Base-by-base conservation (phyloP, 140 eudicot genomes). In the Cichorium intybus region DNA sequence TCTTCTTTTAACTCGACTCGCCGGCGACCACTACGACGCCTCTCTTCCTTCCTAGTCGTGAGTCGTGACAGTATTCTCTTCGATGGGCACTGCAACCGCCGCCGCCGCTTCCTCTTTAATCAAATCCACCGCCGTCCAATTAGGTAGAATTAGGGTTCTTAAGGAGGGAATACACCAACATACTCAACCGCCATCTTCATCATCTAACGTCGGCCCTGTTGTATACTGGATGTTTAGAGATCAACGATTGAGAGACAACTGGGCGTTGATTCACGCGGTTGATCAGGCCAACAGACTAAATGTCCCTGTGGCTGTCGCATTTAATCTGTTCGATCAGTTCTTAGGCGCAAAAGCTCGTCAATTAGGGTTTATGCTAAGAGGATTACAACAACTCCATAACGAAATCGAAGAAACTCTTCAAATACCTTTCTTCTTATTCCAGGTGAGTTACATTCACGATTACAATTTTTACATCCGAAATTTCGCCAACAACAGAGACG, bases 191-290 rank as follows among this genome's bases (percentile, higher is more conserved):
- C 6, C 49, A 28, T 53, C 79, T 8, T 24, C 72, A 17, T 31
- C 80, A 14, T 70, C 68, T 65, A 69, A 54, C 21, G 66, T 11
- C 0, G 97, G 96, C n/a, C 95, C 97, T 24, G 99, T 94, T 62
- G 95, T 94, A 60, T 94, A 94, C 76, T 94, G 99, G 97, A 89
- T 94, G 99, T 89, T 94, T 74, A 86, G 99, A 65, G 99, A 94
- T 76, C 99, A 94, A 48, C 74, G 99, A 77, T 35, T 89, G 76
- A 84, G 67, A 62, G 99, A 94, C 63, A 94, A 94, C 46, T 89
- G 97, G 99, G 97, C 99, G 7, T 76, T 89, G 83, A 86, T 94
- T 50, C 97, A 88, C 60, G 97, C 99, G 47, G 78, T 89, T 60
- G 94, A 89, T 68, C 80, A 85, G 55, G 99, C 97, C 0, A 84